phyloP scores from a whole-genome alignment of 1,284 basidiomycete genomes.

The Coniferiporia weirii region DNA sequence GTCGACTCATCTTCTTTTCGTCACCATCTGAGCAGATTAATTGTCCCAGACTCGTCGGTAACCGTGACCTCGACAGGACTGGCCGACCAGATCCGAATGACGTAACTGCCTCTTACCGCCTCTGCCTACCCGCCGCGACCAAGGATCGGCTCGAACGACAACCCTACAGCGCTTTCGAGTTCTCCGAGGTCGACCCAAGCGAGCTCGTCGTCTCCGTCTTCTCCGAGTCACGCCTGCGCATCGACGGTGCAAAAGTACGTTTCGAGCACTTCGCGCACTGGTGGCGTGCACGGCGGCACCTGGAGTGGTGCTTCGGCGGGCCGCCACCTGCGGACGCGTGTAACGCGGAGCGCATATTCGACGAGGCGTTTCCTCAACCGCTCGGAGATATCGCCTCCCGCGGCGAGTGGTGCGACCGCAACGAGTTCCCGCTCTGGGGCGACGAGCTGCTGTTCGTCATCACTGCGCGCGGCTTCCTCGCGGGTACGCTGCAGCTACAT shows the following conservation, averaged over 20 bases:
- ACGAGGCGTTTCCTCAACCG: slow-evolving; percentile 13
- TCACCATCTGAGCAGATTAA: background rate
- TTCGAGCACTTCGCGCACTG: slow-evolving; percentile 18
- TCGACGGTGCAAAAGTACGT: slow-evolving; percentile 6
- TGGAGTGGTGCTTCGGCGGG: background rate
- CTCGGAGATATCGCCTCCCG: slow-evolving; percentile 7
- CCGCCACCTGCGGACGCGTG: background rate
- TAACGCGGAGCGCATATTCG: slow-evolving; percentile 15
- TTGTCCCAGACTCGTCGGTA: slow-evolving; percentile 13
- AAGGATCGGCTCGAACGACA: slow-evolving; percentile 17
- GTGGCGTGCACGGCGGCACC: slow-evolving; percentile 14
- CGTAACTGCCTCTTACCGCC: slow-evolving; percentile 12
- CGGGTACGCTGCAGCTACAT: slow-evolving; percentile 19
- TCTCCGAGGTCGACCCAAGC: slow-evolving; percentile 5
- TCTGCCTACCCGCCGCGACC: slow-evolving; percentile 4
- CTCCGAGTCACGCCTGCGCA: slow-evolving; percentile 15
- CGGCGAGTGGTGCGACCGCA: slow-evolving; percentile 13
- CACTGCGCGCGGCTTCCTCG: slow-evolving; percentile 16
- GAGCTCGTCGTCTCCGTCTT: slow-evolving; percentile 17
- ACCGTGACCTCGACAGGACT: slow-evolving; percentile 13
- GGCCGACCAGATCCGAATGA: slow-evolving; percentile 14
- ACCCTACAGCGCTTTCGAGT: slow-evolving; percentile 18
- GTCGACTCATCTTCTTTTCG: background rate
- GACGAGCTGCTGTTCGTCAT: slow-evolving; percentile 20
- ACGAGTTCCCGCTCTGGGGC: slow-evolving; percentile 19